phyloP scores from a whole-genome alignment of 2,329 filamentous ascomycete genomes.

The Ascomycota sp. region DNA sequence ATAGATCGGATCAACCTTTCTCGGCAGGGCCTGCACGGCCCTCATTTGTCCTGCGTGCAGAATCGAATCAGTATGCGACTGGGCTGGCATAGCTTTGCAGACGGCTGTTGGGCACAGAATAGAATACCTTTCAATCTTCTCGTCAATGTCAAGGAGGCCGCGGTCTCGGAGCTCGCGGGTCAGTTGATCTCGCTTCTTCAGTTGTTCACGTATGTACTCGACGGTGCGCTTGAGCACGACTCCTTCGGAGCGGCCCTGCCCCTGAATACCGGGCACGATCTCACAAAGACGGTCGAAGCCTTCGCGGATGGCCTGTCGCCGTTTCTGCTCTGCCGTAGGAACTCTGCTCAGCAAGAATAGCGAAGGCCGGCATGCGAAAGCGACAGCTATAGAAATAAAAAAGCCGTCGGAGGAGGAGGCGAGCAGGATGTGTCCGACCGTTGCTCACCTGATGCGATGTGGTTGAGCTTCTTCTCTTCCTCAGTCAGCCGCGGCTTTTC shows the following conservation, averaged over 20 bases:
- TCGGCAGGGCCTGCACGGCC: too few species aligned
- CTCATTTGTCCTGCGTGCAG: too few species aligned
- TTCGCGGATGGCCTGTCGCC: slow-evolving; percentile 45
- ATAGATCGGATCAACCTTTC: too few species aligned
- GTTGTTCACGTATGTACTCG: slow-evolving; percentile 37
- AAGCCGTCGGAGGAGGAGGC: background rate
- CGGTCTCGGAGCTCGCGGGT: slow-evolving; percentile 33
- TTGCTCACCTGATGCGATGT: slow-evolving; percentile 28
- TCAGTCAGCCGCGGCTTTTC: slow-evolving; percentile 29
- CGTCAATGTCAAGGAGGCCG: slow-evolving; percentile 30
- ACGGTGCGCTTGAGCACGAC: slow-evolving; percentile 55
- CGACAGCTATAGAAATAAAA: background rate
- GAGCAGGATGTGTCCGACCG: background rate
- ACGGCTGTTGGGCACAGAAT: too few species aligned
- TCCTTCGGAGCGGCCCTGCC: slow-evolving; percentile 66
- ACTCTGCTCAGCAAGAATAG: too few species aligned
- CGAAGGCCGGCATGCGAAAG: too few species aligned
- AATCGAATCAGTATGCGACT: too few species aligned
- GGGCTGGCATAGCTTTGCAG: too few species aligned
- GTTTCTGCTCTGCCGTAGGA: slow-evolving; percentile 18
- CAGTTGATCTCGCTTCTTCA: slow-evolving; percentile 34
- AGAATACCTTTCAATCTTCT: slow-evolving; percentile 19
- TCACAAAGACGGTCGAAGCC: slow-evolving; percentile 64
- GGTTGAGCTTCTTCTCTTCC: slow-evolving; percentile 32
- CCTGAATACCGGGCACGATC: slow-evolving; percentile 60